Percentiles rank a stretch among this genome's conserved stretches.
phyloP scores from a whole-genome alignment of 2,329 filamentous ascomycete species.

The Alternaria conjuncta region DNA sequence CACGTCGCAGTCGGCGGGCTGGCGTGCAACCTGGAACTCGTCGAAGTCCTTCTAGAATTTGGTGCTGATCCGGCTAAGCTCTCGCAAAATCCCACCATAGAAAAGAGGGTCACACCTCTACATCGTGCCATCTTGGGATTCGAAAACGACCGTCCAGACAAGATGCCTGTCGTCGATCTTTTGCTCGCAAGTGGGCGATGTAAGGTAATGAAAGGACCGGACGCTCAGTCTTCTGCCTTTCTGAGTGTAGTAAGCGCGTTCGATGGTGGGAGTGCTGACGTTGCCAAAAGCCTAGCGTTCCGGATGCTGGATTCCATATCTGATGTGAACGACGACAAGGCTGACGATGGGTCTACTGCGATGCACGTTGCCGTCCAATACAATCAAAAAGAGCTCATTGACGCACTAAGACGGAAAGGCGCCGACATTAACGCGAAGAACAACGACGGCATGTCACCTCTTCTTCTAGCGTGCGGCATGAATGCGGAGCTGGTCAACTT shows the following conservation, averaged over 20 bases:
- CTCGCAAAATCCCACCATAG: background rate
- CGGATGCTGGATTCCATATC: slow-evolving; percentile 25
- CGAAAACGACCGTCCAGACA: background rate
- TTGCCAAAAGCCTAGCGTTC: slow-evolving; percentile 14
- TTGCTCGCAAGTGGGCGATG: slow-evolving; percentile 21
- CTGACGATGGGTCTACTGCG: slow-evolving; percentile 20
- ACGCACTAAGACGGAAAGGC: slow-evolving; percentile 79
- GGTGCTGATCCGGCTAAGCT: slow-evolving; percentile 22
- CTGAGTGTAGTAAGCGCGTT: slow-evolving; percentile 14
- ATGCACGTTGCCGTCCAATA: slow-evolving; percentile 25
- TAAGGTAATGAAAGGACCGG: slow-evolving; percentile 21
- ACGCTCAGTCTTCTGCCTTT: slow-evolving; percentile 17
- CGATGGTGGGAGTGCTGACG: slow-evolving; percentile 3
- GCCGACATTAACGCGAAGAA: slow-evolving; percentile 19
- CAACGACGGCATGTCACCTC: slow-evolving; percentile 18
- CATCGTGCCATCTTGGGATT: slow-evolving; percentile 20
- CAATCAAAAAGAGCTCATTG: slow-evolving; percentile 66
- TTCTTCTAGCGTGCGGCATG: slow-evolving; percentile 20
- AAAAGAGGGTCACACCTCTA: slow-evolving; percentile 7
- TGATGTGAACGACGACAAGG: slow-evolving; percentile 12
- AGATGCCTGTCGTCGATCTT: slow-evolving; percentile 21
- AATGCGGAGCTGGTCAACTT: slow-evolving; percentile 5
- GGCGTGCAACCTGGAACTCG: slow-evolving; percentile 7
- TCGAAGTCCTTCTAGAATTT: slow-evolving; percentile 18
- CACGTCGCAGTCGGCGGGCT: slow-evolving; percentile 12